Conservation (phyloP, 2,329 filamentous ascomycete genomes). For the Diplodia seriata region DNA sequence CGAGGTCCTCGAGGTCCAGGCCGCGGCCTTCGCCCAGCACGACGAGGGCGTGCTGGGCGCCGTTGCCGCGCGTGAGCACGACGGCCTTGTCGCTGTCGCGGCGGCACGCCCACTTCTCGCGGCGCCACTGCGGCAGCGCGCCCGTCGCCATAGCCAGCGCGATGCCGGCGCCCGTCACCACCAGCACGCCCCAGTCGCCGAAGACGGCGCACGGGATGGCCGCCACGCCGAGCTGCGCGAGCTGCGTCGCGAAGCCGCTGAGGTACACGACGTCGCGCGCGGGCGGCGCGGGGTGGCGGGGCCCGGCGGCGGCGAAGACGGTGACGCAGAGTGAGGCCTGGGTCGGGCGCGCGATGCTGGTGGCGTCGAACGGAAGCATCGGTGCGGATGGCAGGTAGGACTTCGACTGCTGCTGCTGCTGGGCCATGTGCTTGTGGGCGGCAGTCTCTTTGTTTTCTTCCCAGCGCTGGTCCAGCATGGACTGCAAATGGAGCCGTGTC, state of each 20-base stretch:
- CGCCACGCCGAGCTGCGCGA: not conserved
- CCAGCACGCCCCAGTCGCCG: not conserved
- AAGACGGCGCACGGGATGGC: not conserved
- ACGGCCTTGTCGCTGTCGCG: not conserved
- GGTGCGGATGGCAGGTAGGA: not conserved
- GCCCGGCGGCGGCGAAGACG: not conserved
- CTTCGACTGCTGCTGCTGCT: too few relatives aligned
- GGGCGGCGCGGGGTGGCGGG: not conserved
- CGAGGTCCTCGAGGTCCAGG: conserved; percentile 8
- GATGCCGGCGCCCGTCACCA: not conserved
- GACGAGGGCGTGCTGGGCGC: conserved; percentile 11
- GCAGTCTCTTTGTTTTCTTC: not conserved
- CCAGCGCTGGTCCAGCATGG: not conserved
- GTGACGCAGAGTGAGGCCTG: not conserved
- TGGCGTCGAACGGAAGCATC: not conserved
- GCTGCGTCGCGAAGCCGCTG: not conserved
- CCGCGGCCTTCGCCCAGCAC: conserved; percentile 7
- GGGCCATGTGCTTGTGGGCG: not conserved
- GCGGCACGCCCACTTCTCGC: conserved; percentile 12
- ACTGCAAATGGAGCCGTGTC: not conserved
- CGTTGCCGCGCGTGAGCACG: conserved; percentile 2
- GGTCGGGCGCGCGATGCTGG: not conserved
- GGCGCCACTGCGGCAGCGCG: not conserved
- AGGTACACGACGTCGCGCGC: not conserved
- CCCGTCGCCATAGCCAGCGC: not conserved